Conservation (phyloP, 2,329 filamentous ascomycete genomes). For the Aspergillus oerlinghausenensis region DNA sequence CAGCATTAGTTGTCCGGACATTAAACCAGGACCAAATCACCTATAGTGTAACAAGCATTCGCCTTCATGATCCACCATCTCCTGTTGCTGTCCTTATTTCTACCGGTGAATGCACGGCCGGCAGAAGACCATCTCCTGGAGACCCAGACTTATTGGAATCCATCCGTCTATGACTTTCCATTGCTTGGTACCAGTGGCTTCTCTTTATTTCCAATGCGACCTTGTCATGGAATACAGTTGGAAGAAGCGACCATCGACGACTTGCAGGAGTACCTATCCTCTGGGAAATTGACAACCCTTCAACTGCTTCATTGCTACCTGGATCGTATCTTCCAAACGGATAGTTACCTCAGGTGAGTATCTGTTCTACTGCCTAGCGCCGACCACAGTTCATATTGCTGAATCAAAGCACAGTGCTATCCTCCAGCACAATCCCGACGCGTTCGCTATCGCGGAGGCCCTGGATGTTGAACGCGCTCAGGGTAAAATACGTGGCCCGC, state of each 20-base stretch:
- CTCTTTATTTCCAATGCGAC: slow-evolving; percentile 57
- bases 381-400: background rate
- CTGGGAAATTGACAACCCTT: slow-evolving; percentile 53
- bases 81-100: background rate
- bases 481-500: slow-evolving; percentile 56
- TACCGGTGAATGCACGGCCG: background rate
- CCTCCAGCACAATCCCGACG: slow-evolving; percentile 65
- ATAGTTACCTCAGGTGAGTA: slow-evolving; percentile 59
- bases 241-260: slow-evolving; percentile 68
- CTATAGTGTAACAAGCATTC: no score
- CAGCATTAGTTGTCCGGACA: no score
- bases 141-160: background rate
- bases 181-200: slow-evolving; percentile 28
- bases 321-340: slow-evolving; percentile 56
- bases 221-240: slow-evolving; percentile 56
- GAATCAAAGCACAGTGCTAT: slow-evolving; percentile 33
- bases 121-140: background rate
- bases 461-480: slow-evolving; percentile 57
- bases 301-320: slow-evolving; percentile 61
- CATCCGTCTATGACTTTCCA: slow-evolving; percentile 33
- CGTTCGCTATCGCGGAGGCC: slow-evolving; percentile 54
- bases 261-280: slow-evolving; percentile 55
- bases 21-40: background rate
- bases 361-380: background rate
- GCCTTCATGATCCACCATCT: background rate